Evolutionary conservation across 2,329 filamentous ascomycete genomes (phyloP).

Genomic region (Fusarium clavum): DNA sequence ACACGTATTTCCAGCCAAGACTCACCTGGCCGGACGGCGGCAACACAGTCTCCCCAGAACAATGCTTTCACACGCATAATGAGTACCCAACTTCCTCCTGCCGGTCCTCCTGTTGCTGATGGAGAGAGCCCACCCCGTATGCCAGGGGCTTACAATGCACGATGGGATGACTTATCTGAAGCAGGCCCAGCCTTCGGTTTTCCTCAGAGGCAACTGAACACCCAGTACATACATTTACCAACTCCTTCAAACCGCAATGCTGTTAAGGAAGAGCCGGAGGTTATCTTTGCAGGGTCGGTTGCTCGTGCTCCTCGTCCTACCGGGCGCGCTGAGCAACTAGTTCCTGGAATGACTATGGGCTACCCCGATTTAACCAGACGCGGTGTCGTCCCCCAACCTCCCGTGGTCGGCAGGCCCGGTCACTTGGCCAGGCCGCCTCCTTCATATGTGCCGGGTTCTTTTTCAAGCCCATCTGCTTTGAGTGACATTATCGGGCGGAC

Average conservation of each 20-base stretch:
- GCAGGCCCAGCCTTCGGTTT: conserved; percentile 1
- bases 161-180: conserved; percentile 32
- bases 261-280: conserved; percentile 13
- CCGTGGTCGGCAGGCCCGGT: neutral
- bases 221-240: conserved; percentile 2
- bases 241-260: neutral
- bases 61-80: conserved; percentile 49
- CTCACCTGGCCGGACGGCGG: conserved; percentile 5
- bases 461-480: conserved; percentile 38
- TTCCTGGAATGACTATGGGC: conserved; percentile 8
- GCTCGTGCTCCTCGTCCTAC: neutral
- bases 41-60: conserved; percentile 6
- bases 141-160: conserved; percentile 40
- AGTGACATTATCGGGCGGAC: conserved; percentile 54
- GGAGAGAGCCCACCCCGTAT: conserved; percentile 7
- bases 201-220: neutral
- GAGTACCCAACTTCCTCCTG: conserved; percentile 44
- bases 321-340: conserved; percentile 3
- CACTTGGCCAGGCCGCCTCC: neutral
- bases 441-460: conserved; percentile 5
- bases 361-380: conserved; percentile 22
- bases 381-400: neutral
- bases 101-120: neutral
- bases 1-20: conserved; percentile 44
- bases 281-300: conserved; percentile 16